Evolutionary conservation across 2,329 filamentous ascomycete species (phyloP).

Genomic region (Orbilia ellipsospora): DNA sequence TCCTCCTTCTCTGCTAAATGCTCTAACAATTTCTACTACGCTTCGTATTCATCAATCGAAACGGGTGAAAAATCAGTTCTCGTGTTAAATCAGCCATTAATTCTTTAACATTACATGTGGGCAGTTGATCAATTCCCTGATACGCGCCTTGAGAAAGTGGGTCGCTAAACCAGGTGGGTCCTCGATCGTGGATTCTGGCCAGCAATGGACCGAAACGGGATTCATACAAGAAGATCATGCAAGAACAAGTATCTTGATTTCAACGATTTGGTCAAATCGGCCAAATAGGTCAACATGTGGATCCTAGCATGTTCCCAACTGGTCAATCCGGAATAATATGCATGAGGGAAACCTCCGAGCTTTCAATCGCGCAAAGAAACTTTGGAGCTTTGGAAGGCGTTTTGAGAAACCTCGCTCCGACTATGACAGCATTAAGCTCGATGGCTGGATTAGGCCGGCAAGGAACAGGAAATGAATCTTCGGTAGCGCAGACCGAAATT

Average conservation of each 20-base stretch:
- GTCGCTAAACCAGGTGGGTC: slow-evolving; percentile 1
- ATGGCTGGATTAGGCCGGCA: neutral
- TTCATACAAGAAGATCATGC: slow-evolving; percentile 4
- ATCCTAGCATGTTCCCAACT: no score
- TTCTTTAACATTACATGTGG: no score
- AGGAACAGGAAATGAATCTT: neutral
- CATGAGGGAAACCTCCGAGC: no score
- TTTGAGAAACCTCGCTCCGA: no score
- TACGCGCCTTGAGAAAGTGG: neutral
- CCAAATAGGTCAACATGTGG: neutral
- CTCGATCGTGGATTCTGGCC: slow-evolving; percentile 7
- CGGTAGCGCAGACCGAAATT: neutral
- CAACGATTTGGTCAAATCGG: neutral
- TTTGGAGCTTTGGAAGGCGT: no score
- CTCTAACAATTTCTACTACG: no score
- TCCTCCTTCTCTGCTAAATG: no score
- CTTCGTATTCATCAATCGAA: neutral
- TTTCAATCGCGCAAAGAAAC: no score
- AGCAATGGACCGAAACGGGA: neutral
- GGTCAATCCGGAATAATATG: no score
- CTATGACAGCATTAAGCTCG: no score
- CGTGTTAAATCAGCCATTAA: no score
- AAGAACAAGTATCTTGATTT: slow-evolving; percentile 16
- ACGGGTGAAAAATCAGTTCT: neutral
- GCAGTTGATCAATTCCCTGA: slow-evolving; percentile 6